These are phyloP conservation scores for Ophiobolus disseminans DNA, from an alignment of 2,329 filamentous ascomycete species.

Conservation along the genomic window DNA sequence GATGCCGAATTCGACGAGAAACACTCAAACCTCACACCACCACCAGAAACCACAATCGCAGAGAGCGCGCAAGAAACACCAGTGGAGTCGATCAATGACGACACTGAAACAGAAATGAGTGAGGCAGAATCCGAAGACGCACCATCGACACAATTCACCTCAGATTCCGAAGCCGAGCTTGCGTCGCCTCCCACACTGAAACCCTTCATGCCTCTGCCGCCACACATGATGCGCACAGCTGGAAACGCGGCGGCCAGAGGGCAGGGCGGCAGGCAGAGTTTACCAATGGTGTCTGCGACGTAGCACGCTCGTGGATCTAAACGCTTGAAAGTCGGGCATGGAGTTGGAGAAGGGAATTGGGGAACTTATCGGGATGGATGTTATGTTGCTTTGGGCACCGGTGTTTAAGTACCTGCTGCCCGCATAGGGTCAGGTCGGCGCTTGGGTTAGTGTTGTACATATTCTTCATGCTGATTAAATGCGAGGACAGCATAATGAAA, in stretches of 20 bases:
- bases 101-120: conserved; percentile 22
- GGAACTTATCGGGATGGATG: not conserved
- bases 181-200: conserved; percentile 15
- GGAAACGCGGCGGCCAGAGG: conserved; percentile 22
- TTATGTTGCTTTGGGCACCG: not conserved
- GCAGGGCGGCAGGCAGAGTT: conserved; percentile 23
- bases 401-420: conserved; percentile 10
- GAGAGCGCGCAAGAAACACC: too few species aligned
- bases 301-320: conserved; percentile 14
- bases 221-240: conserved; percentile 39
- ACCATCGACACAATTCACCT: conserved; percentile 32
- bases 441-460: not conserved
- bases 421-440: conserved; percentile 10
- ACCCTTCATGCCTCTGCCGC: conserved; percentile 14
- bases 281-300: conserved; percentile 39
- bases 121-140: conserved; percentile 32
- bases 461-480: too few species aligned
- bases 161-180: conserved; percentile 20
- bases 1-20: not conserved
- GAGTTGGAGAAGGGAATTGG: not conserved
- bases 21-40: conserved; percentile 16
- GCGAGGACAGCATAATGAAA: too few species aligned
- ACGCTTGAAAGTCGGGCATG: not conserved
- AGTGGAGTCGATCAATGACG: not conserved
- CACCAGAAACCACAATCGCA: conserved; percentile 11